phyloP scores from a whole-genome alignment of 108 stramenopile genomes.

The Skeletonema tropicum region DNA sequence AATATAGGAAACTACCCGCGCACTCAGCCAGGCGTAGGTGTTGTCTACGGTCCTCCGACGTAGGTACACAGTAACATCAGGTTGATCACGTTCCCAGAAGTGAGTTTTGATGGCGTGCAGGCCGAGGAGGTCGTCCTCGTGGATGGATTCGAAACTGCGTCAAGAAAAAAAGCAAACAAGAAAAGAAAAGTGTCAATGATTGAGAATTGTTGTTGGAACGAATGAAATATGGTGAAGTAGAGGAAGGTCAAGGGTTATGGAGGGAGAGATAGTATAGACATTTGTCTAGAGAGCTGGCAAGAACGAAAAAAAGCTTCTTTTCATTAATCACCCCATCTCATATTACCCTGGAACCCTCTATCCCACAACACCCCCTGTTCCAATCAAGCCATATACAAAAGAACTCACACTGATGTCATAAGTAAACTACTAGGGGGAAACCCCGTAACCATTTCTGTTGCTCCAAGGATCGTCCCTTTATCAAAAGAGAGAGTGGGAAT shows the following conservation, averaged over 20 bases:
- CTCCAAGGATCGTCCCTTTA: constrained; percentile 83
- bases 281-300: not conserved
- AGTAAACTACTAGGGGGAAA: constrained; percentile 75
- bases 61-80: constrained; percentile 77
- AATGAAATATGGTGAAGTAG: not conserved
- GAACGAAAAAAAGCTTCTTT: not conserved
- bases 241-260: not conserved
- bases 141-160: constrained; percentile 69
- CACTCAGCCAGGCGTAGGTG: constrained; percentile 76
- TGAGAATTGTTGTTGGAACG: not conserved
- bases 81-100: constrained; percentile 82
- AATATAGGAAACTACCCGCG: constrained; percentile 75
- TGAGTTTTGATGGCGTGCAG: constrained; percentile 77
- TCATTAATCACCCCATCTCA: no score
- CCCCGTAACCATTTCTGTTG: constrained; percentile 80
- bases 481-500: constrained; percentile 7
- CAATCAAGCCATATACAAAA: not conserved
- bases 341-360: not conserved
- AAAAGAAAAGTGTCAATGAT: constrained; percentile 4
- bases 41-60: constrained; percentile 69
- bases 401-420: constrained; percentile 82
- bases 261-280: not conserved
- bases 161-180: not conserved
- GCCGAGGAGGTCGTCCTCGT: constrained; percentile 80
- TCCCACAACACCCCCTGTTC: not conserved